A percentile compares a stretch with the other conserved stretches of the same genome.
phyloP scores from a whole-genome alignment of 2,329 filamentous ascomycete species.

The Thielaviopsis euricoi region DNA sequence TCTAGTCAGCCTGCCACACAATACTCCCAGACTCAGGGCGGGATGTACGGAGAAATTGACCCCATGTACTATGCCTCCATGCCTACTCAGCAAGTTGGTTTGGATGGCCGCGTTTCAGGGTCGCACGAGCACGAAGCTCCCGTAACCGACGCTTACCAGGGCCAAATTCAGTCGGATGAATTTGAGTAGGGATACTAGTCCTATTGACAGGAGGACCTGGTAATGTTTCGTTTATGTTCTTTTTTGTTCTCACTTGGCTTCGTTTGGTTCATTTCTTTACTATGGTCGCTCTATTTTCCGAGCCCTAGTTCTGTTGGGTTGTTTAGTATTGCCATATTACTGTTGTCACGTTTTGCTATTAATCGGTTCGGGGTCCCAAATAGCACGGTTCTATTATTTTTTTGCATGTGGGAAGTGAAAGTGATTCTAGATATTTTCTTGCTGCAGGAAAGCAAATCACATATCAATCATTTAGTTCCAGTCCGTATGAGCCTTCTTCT shows the following conservation, averaged over 20 bases:
- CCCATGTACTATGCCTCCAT: slow-evolving; percentile 79
- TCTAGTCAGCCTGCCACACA: slow-evolving; percentile 56
- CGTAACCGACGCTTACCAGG: slow-evolving; percentile 17
- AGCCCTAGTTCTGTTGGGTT: no score
- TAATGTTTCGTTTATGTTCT: not conserved
- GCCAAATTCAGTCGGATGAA: slow-evolving; percentile 29
- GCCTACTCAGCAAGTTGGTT: slow-evolving; percentile 62
- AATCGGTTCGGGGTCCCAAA: not conserved
- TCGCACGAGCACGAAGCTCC: not conserved
- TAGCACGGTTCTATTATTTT: not conserved
- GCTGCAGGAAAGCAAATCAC: not conserved
- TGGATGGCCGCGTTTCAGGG: not conserved
- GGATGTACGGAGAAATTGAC: slow-evolving; percentile 69
- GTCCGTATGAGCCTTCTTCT: not conserved
- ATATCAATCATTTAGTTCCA: not conserved
- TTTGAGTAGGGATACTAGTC: slow-evolving; percentile 22
- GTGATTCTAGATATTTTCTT: not conserved
- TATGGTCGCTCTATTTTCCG: not conserved
- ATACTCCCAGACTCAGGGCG: slow-evolving; percentile 62
- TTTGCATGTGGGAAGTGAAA: not conserved
- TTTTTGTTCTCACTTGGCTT: not conserved
- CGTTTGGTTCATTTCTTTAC: not conserved
- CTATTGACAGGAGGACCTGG: not conserved
- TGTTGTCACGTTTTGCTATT: not conserved
- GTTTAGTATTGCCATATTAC: not conserved